Base-by-base conservation (phyloP, 208 protist genomes). In the Trichomonas gallinae region DNA sequence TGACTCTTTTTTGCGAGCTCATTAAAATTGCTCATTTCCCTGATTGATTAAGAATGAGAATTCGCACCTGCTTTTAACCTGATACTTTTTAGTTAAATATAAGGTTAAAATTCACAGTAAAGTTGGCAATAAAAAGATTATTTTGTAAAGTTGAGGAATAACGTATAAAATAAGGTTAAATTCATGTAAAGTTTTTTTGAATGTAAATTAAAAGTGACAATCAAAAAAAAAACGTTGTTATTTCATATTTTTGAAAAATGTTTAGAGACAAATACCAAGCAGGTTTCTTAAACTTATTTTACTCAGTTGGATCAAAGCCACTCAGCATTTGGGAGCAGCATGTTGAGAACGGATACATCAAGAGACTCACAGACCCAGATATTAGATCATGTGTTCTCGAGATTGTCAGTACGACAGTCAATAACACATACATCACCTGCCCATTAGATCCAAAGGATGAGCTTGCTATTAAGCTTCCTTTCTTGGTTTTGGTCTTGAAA, bases 401-500 rank as follows among this genome's bases (percentile, higher is more conserved):
- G 98, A 98, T 99, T 83, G 98, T 99, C 96, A 98, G 99, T 38
- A 99, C 98, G 58, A 99, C 99, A 97, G 98, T 99, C 34, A 98
- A 98, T 96, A 99, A 98, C 23, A 99, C 98, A 97, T 99, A 98
- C 98, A 99, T 99, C 96, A 99, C 98, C 15, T 99, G 98, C 98
- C 99, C 99, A 0, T 98, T 98, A 0, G 98, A 99, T 97, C 98
- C 99, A 48, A 98, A 99, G 97, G 98, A 99, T 97, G 99, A 99
- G 21, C 98, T 99, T 21, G 99, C 99, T 89, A 99, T 99, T 97
- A 99, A 99, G 97, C 98, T 99, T n/a, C 99, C 99, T 0, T 99
- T 99, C 97, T 97, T 99, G 6, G 98, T 99, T n/a, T 99, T 99
- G 98, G 99, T 99, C 97, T 99, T 99, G 96, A 99, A 99, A 98